phyloP scores from a whole-genome alignment of 129 eudicot species.

The Scalesia atractyloides region DNA sequence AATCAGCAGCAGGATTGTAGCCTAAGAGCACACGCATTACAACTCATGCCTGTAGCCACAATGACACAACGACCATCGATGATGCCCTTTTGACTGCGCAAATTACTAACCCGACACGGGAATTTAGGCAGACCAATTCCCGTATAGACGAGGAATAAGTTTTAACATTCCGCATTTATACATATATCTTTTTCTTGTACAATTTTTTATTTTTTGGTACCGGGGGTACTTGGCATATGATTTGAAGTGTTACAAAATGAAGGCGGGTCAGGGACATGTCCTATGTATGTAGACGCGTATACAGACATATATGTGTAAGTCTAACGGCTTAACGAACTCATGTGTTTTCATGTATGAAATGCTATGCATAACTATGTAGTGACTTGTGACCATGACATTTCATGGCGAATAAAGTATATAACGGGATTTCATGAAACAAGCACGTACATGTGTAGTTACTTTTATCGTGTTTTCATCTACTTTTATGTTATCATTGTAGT shows the following conservation, averaged over 20 bases:
- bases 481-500: no score
- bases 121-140: background rate
- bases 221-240: background rate
- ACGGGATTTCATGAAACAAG: no score
- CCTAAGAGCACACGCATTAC: conserved; percentile 59
- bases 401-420: no score
- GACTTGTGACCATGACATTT: no score
- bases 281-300: background rate
- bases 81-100: conserved; percentile 34
- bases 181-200: background rate
- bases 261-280: background rate
- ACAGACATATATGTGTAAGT: background rate
- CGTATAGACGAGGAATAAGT: conserved; percentile 2
- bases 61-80: conserved; percentile 33
- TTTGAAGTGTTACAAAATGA: background rate
- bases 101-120: conserved; percentile 28
- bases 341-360: no score
- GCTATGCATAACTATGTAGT: no score
- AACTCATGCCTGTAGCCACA: conserved; percentile 36
- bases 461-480: no score
- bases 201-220: background rate
- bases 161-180: background rate
- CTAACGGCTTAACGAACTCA: background rate
- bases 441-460: no score
- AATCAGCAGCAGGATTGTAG: conserved; percentile 71